Evolutionary conservation across 805 yeast species (phyloP), one percentile per base, ranked within the genome.

Genomic region (Teunomyces barrocoloradensis): DNA sequence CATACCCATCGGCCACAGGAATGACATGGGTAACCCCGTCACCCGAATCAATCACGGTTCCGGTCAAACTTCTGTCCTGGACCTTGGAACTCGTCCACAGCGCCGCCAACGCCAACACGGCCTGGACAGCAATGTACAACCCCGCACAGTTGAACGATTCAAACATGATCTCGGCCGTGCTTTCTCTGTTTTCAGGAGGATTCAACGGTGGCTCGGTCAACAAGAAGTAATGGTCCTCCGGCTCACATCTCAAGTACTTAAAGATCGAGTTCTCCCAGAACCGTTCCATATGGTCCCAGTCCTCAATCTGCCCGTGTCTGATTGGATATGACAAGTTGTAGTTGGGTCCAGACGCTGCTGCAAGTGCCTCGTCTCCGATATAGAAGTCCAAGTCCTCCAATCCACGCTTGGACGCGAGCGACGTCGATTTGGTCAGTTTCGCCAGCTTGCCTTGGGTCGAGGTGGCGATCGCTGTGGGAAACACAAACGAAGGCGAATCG

Each of bases 271-370:
- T 87, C 64, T 94, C 98, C 99, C 99, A 94, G 69, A 90, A 92
- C 65, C 99, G 80, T 69, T 94, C 99, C 99, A 94, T 94, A 64
- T 94, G 97, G 72, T 94, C 99, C 99, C 99, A 94, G 68, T 94
- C 89, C 68, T 94, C 99, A 53, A 94, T 87, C 74, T 94, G 99
- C 21, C 99, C 99, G 64, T 94, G 99, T 68, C 90, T 86, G 51
- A 94, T 90, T 15, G 99, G 99, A 62, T 94, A 94, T 53, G 83
- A 81, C 49, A 94, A 74, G 25, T 91, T 85, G 69, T 94, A 94
- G 25, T 89, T 75, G 20, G 96, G 89, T 5, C 96, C 96, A 58
- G 82, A 85, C n/a, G 97, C 86, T 11, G 96, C 96, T 45, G 79
- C 80, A 37, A 94, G 62, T 1, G 99, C 99, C 66, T 92, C 98